Conservation (phyloP, 2,329 filamentous ascomycete species). For the Leptosphaerulina australis region DNA sequence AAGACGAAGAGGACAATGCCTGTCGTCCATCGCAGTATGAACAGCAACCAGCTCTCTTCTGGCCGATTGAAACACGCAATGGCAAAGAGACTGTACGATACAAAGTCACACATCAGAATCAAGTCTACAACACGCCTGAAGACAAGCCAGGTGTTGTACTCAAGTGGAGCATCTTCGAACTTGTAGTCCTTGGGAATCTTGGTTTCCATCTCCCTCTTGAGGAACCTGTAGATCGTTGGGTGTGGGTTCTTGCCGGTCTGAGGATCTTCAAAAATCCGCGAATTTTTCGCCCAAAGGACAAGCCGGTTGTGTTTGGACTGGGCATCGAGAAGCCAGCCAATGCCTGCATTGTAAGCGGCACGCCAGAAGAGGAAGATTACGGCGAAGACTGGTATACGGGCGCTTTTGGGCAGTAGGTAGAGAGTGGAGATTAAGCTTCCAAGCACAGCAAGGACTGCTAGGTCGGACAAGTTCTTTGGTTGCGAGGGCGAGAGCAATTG, state of each 20-base stretch:
- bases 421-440: conserved; percentile 75
- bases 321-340: conserved; percentile 84
- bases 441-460: conserved; percentile 78
- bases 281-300: conserved; percentile 85
- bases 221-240: conserved; percentile 78
- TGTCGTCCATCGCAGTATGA: conserved; percentile 74
- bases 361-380: conserved; percentile 90
- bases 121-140: conserved; percentile 95
- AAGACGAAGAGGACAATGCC: conserved; percentile 84
- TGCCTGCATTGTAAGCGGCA: conserved; percentile 89
- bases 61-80: conserved; percentile 83
- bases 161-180: conserved; percentile 89
- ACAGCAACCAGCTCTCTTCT: conserved; percentile 73
- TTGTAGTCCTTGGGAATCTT: conserved; percentile 94
- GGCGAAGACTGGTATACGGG: conserved; percentile 80
- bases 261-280: conserved; percentile 84
- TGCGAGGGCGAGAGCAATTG: conserved; percentile 93
- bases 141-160: conserved; percentile 99
- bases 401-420: conserved; percentile 70
- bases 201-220: conserved; percentile 89
- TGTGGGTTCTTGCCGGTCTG: conserved; percentile 80
- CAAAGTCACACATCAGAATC: conserved; percentile 98
- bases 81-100: conserved; percentile 94
- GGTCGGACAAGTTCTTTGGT: conserved; percentile 92
- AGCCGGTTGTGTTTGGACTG: conserved; percentile 90